Evolutionary conservation across 1,139 yeast species (phyloP), one percentile per base, ranked within the genome.

Genomic region (Geotrichum phurueaensis): DNA sequence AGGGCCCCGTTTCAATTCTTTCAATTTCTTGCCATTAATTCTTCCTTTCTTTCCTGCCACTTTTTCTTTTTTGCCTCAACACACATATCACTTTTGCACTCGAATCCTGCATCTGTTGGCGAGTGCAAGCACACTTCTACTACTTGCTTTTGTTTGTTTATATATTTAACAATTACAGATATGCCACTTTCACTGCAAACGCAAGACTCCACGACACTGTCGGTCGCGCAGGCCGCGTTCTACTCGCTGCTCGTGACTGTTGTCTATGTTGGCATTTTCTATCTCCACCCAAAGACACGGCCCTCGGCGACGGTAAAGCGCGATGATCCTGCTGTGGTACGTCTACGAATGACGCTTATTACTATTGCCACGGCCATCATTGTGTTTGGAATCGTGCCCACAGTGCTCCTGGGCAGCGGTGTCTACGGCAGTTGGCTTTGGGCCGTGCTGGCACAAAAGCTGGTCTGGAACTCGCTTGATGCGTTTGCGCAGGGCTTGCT

Each of bases 321-420:
- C 47, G 72, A 74, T 57, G 73, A 72, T 61, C 69, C 70, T 1
- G 57, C 63, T 13, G 77, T 79, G 60, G 73, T 84, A 33, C 66
- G 77, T 36, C 64, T 61, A 18, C 74, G 84, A 33, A 74, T 81
- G 20, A 61, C 70, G 1, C 57, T 70, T 2, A 72, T 81, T 53
- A 73, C 81, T 56, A 60, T 73, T 29, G 66, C 68, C 13, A 69
- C 80, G 18, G 54, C 74, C 2, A 59, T 74, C 6, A 60, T 67
- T 1, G 70, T 78, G 9, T 78, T 79, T 13, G 57, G 63, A 5
- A 47, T 69, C 39, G 63, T 65, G 51, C 69, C 68, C 23, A 63
- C 59, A 5, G 59, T 65, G 1, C 58, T 69, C 29, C 54, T 62
- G 25, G 29, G 56, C 25, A 60, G 61, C 49, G 55, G 58, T 3